phyloP scores from a whole-genome alignment of 2,329 filamentous ascomycete species.

The Cucurbitaria berberidis region DNA sequence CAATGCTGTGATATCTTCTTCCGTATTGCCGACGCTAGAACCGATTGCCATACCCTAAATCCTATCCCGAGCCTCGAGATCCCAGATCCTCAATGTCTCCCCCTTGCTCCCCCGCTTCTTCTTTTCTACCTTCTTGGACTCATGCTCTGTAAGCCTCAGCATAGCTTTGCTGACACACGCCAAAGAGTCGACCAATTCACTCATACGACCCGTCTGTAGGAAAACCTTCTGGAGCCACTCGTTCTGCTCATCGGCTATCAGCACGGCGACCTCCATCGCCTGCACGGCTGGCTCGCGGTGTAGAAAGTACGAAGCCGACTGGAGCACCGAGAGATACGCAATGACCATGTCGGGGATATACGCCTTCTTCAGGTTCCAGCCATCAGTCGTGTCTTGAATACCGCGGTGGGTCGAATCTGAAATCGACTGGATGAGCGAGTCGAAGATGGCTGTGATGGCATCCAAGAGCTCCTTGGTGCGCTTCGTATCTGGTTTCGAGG shows the following conservation, averaged over 20 bases:
- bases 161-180: slow-evolving; percentile 78
- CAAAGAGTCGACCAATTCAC: slow-evolving; percentile 62
- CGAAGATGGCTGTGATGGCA: slow-evolving; percentile 48
- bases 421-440: slow-evolving; percentile 40
- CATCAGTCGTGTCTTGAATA: slow-evolving; percentile 57
- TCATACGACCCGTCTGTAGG: slow-evolving; percentile 51
- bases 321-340: slow-evolving; percentile 80
- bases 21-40: background rate
- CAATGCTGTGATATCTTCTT: background rate
- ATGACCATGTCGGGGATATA: slow-evolving; percentile 89
- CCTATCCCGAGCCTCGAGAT: slow-evolving; percentile 37
- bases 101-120: slow-evolving; percentile 52
- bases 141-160: slow-evolving; percentile 55
- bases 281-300: slow-evolving; percentile 79
- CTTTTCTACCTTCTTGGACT: slow-evolving; percentile 46
- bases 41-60: slow-evolving; percentile 2
- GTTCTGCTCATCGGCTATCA: slow-evolving; percentile 62
- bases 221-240: slow-evolving; percentile 48
- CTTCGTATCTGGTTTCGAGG: slow-evolving; percentile 31
- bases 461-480: slow-evolving; percentile 49
- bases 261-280: slow-evolving; percentile 82
- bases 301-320: slow-evolving; percentile 76
- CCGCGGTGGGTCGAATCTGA: slow-evolving; percentile 5
- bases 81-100: slow-evolving; percentile 54
- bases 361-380: slow-evolving; percentile 70